A percentile compares a stretch with the other conserved stretches of the same genome.
phyloP scores from a whole-genome alignment of 305 asterid species.

The Solanum hybrid region DNA sequence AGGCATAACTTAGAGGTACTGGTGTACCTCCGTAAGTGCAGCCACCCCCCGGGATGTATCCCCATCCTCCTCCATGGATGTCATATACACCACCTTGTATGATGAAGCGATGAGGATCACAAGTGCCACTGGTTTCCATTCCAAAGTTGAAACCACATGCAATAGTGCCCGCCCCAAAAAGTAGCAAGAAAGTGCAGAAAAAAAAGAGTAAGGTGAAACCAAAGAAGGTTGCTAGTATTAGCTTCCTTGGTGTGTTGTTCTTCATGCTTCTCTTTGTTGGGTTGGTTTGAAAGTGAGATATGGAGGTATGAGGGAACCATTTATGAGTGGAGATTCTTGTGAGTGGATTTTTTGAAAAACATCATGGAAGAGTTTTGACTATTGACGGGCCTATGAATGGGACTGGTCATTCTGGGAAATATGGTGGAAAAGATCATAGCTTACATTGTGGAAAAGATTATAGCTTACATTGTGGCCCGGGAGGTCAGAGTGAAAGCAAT shows the following conservation, averaged over 20 bases:
- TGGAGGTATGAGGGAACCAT: conserved; percentile 35
- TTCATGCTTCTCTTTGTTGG: conserved; percentile 34
- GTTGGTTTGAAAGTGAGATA: conserved; percentile 60
- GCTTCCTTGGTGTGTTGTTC: neutral
- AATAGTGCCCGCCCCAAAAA: conserved; percentile 29
- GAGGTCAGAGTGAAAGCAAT: neutral
- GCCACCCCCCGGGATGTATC: neutral
- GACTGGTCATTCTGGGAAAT: neutral
- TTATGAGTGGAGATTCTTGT: neutral
- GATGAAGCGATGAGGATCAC: conserved; percentile 86
- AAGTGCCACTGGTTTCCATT: conserved; percentile 54
- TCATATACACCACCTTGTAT: conserved; percentile 55
- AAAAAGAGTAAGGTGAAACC: conserved; percentile 47
- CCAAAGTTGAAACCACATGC: neutral
- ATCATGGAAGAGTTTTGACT: neutral
- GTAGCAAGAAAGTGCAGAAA: conserved; percentile 45
- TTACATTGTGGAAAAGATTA: no score
- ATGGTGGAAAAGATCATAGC: neutral
- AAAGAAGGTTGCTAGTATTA: neutral
- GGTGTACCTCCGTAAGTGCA: neutral
- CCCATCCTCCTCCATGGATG: neutral
- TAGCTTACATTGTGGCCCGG: neutral
- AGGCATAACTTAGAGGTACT: neutral
- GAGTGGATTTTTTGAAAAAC: neutral
- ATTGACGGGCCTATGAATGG: neutral